Percentiles rank a stretch among this genome's conserved stretches.
phyloP scores from a whole-genome alignment of 2,329 filamentous ascomycete species.

The Aspergillus ruber region DNA sequence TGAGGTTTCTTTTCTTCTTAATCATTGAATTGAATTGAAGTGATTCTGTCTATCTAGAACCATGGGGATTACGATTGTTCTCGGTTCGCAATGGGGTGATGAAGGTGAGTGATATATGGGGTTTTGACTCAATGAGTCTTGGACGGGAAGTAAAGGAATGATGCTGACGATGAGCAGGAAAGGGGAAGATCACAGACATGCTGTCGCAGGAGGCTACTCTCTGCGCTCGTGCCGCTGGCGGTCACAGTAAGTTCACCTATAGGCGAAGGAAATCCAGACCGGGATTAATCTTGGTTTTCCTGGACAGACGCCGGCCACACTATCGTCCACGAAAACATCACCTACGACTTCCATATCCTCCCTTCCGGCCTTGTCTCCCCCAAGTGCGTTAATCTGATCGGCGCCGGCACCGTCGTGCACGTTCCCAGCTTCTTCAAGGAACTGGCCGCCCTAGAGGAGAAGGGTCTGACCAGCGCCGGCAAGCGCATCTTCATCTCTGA shows the following conservation, averaged over 20 bases:
- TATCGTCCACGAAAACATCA: conserved; percentile 41
- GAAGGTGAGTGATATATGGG: conserved; percentile 28
- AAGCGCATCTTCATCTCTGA: conserved; percentile 42
- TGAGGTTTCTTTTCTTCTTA: neutral
- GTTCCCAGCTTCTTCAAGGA: conserved; percentile 45
- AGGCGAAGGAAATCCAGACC: neutral
- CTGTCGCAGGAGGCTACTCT: conserved; percentile 40
- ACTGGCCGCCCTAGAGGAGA: conserved; percentile 36
- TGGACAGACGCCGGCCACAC: conserved; percentile 40
- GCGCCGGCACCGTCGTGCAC: conserved; percentile 43
- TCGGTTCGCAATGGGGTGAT: conserved; percentile 45
- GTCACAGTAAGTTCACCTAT: conserved; percentile 38
- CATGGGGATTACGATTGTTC: conserved; percentile 38
- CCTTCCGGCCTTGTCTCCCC: conserved; percentile 41
- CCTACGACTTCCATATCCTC: conserved; percentile 46
- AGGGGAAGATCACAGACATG: conserved; percentile 45
- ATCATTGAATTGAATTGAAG: no score
- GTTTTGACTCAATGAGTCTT: neutral
- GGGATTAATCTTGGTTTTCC: conserved; percentile 1
- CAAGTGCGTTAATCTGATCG: conserved; percentile 42
- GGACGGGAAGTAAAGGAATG: conserved; percentile 4
- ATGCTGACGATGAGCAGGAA: conserved; percentile 24
- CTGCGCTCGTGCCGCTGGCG: conserved; percentile 41
- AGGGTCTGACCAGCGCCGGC: conserved; percentile 36
- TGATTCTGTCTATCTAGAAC: conserved; percentile 5